phyloP scores from a whole-genome alignment of 139 green algal species.

The Ettlia oleoabundans region DNA sequence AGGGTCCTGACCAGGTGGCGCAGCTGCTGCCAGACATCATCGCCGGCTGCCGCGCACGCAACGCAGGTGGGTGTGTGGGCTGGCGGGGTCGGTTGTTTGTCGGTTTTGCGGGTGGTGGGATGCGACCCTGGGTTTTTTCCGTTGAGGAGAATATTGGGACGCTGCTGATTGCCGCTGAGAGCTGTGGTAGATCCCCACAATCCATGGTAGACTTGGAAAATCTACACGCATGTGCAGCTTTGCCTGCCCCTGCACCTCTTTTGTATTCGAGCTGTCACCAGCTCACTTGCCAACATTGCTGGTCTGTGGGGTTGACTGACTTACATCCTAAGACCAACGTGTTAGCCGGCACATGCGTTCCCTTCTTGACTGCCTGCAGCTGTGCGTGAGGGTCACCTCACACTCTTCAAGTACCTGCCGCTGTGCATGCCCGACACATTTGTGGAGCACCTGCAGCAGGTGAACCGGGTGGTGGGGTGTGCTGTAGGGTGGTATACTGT shows the following conservation, averaged over 20 bases:
- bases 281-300: too few species aligned
- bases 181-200: too few species aligned
- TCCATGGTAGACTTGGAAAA: too few species aligned
- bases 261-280: too few species aligned
- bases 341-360: neutral
- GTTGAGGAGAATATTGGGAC: neutral
- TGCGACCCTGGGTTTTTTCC: neutral
- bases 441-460: slow-evolving; percentile 23
- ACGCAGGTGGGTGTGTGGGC: neutral
- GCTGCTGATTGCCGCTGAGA: too few species aligned
- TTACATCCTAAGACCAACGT: too few species aligned
- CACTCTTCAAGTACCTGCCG: slow-evolving; percentile 78
- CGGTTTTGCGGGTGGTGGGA: too few species aligned
- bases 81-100: neutral
- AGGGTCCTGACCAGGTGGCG: slow-evolving; percentile 71
- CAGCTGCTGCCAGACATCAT: slow-evolving; percentile 90
- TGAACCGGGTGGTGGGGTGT: neutral
- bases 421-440: slow-evolving; percentile 47
- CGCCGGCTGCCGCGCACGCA: slow-evolving; percentile 55
- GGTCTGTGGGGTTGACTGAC: too few species aligned
- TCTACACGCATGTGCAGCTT: too few species aligned
- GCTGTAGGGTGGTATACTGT: too few species aligned
- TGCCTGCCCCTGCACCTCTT: too few species aligned
- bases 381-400: slow-evolving; percentile 91
- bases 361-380: slow-evolving; percentile 26